Base-by-base conservation (phyloP, 1,139 yeast species). In the Candida sanyaensis region DNA sequence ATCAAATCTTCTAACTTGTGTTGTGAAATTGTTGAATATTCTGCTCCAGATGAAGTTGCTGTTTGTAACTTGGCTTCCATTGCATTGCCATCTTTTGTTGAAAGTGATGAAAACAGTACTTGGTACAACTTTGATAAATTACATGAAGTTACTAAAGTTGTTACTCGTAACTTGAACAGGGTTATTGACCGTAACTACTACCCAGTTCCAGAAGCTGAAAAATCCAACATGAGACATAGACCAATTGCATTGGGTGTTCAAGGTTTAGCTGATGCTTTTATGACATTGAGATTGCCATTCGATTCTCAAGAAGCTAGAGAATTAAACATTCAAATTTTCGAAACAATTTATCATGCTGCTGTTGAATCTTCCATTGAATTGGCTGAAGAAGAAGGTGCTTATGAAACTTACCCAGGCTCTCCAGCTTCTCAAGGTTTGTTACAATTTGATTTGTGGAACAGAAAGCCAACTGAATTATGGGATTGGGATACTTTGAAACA, bases 61-160 rank as follows among this genome's bases (percentile, higher is more conserved):
- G 96, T 90, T 46, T 89, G 96, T 77, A 89, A 89, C 70, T 78
- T 89, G 68, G 96, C 96, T 17, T 88, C 96, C 23, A 73, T 89
- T 61, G 95, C 96, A 10, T 75, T 89, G 52, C 96, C 96, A 17
- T 80, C 89, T 6, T 89, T 81, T 59, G 78, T 79, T 51, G 78
- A 75, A 57, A 62, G 68, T 41, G 77, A 75, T 57, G 69, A 58
- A 37, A 57, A 52, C 9, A 61, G 67, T 23, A 57, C 68, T 45
- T 74, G 80, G 77, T 80, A 77, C 59, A 75, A 80, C 63, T 79
- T 80, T 59, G 77, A 76, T 49, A 77, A 76, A 62, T 72, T 81
- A 57, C 85, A 80, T 58, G 76, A 75, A 46, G 75, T 80, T 46
- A 60, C 81, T 42, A 80, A 81, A 63, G 81, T 77, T 51, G 76